Evolutionary conservation across 2,329 filamentous ascomycete genomes (phyloP), one percentile per base, ranked within the genome.

Genomic region (Colletotrichum neosansevieriae): DNA sequence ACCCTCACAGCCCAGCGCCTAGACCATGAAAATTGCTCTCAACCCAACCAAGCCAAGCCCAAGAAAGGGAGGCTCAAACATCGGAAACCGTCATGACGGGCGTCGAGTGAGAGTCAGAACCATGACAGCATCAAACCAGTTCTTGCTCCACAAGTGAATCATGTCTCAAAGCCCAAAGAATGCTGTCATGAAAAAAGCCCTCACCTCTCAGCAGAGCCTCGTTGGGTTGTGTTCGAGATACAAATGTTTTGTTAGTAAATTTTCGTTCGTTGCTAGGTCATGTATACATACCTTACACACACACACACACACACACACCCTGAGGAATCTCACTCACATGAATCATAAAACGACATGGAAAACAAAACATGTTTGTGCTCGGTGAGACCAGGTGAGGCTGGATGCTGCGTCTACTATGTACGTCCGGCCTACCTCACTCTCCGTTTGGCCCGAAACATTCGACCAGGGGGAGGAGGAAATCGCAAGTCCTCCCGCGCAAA

Each of bases 61-160:
- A n/a, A 4, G 4, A 29, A 29, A 29, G 36, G 36, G 36, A 38
- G 36, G 36, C 29, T 29, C 29, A 29, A 12, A 38, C 36, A 13
- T 38, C 36, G 13, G 36, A 38, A 7, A 29, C 24, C 24, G 29
- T 29, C 29, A 29, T 7, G 29, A 29, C 29, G 11, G 13, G 24
- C 15, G 24, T 57, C 53, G 53, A 57, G 53, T 57, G 36, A 57
- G 53, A 17, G 53, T 57, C 53, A 57, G 53, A 17, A 47, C n/a
- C 4, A 32, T 11, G n/a, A 54, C 34, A 40, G 17, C 51, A 34
- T 40, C 17, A 54, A 21, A 54, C 34, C 6, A 9, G 40, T 42
- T 5, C 42, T n/a, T 3, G 4, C n/a, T 12, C n/a, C 15, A 15
- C 21, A 15, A 5, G 51, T 49, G 42, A 50, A 59, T 50, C 57